A percentile compares a stretch with the other conserved stretches of the same genome.
phyloP scores from a whole-genome alignment of 768 basidiomycete species.

The Lactarius quietus region DNA sequence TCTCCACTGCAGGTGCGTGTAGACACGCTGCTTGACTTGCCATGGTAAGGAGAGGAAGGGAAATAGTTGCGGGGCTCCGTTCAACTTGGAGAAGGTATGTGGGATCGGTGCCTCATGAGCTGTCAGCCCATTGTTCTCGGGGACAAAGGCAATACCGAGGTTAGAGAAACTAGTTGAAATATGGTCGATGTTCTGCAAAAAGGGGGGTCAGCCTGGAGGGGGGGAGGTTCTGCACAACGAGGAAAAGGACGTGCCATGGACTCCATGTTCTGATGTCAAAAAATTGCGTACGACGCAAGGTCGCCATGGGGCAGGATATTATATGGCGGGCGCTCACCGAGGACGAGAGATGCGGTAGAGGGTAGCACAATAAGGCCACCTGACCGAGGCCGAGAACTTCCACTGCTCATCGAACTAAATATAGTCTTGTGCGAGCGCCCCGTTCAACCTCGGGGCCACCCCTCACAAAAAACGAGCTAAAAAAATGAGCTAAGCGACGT shows the following conservation, averaged over 20 bases:
- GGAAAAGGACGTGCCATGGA: conserved; percentile 5
- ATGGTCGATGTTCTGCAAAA: conserved; percentile 9
- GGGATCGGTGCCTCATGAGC: neutral
- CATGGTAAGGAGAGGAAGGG: conserved; percentile 12
- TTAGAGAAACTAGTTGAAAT: neutral
- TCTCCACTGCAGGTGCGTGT: conserved; percentile 3
- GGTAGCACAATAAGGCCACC: conserved; percentile 1
- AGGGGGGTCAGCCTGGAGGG: neutral
- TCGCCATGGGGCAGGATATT: neutral
- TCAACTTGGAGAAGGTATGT: neutral
- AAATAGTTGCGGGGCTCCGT: neutral
- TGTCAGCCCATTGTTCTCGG: neutral
- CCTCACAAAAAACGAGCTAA: neutral
- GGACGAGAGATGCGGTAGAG: neutral
- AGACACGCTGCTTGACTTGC: conserved; percentile 8
- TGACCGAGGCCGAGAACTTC: neutral
- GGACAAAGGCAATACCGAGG: neutral
- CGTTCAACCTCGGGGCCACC: neutral
- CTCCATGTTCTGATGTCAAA: conserved; percentile 2
- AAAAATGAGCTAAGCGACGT: neutral
- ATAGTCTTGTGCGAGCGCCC: neutral
- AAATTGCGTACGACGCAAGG: neutral
- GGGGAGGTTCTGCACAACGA: too few relatives aligned
- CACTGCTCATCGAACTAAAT: neutral
- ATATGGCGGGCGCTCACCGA: conserved; percentile 9